These are phyloP conservation scores for Pyracantha coccinea DNA, from an alignment of 331 rosid species.

Conservation along the genomic window DNA sequence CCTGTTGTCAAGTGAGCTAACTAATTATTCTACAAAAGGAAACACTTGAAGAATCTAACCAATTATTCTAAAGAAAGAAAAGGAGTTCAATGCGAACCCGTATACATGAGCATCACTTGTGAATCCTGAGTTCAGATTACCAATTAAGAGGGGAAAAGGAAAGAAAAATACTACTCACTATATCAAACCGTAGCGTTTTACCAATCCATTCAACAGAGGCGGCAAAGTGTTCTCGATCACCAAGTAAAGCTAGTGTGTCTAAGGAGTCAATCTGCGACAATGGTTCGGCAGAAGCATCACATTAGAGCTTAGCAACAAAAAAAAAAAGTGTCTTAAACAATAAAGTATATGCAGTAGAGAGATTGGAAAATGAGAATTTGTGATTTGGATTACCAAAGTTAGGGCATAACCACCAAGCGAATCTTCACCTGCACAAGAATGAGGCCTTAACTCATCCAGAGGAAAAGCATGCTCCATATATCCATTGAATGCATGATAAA, in stretches of 20 bases:
- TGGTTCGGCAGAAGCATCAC: neutral
- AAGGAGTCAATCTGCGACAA: constrained; percentile 74
- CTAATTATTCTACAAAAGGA: neutral
- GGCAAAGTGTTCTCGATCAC: constrained; percentile 61
- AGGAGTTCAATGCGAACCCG: neutral
- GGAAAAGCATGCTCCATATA: constrained; percentile 95
- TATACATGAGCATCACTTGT: neutral
- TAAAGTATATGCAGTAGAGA: neutral
- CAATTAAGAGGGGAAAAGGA: neutral
- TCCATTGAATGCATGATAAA: constrained; percentile 94
- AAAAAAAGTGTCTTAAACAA: neutral
- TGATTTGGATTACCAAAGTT: constrained; percentile 55
- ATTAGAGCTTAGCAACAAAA: neutral
- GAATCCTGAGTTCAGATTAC: neutral
- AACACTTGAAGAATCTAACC: neutral
- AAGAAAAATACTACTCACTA: constrained; percentile 54
- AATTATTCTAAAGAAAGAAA: neutral
- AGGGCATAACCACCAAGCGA: constrained; percentile 92
- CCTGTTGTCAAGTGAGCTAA: neutral
- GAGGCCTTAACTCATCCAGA: constrained; percentile 79
- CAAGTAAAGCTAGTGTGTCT: constrained; percentile 85
- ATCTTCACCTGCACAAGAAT: constrained; percentile 83
- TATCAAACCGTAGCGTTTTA: constrained; percentile 87
- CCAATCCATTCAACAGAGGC: constrained; percentile 94
- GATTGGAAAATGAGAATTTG: neutral